Base-by-base conservation (phyloP, 371 early-diverging fungal species). In the Mortierella sp. region DNA sequence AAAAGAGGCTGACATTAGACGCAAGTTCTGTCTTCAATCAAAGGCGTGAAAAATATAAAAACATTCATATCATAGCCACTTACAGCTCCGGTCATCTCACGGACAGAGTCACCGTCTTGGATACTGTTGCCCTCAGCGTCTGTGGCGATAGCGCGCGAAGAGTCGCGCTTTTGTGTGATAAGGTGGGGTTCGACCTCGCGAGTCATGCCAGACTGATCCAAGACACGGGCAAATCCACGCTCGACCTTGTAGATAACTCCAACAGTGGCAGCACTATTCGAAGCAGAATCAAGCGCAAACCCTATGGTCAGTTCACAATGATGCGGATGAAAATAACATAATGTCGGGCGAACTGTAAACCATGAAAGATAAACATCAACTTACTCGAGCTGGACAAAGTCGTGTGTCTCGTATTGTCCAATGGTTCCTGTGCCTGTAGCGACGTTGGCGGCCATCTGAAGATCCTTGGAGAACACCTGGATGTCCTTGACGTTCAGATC, bases 211-310 rank as follows among this genome's bases (percentile, higher is more conserved):
- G 93, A 93, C 83, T 97, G 96, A 83, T 96, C 96, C 69, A 98
- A 78, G 34, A 98, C 92, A 31, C 93, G 93, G 76, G 95, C 91
- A 13, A 90, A 87, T 78, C 95, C 96, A 55, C 92, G 90, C 46
- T 97, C 96, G 26, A 96, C 92, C 78, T 96, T 95, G 40, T 96
- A 91, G 69, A 99, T 94, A 5, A 98, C 93, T 78, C 97, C 99
- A 21, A 96, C 94, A 0, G 91, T 91, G 50, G 92, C 89, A 75
- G 89, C 91, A 83, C 94, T 93, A 76, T 85, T 8, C 19, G 26
- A 14, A 46, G 19, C 16, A 46, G 50, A 6, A 14, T 59, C 14
- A 59, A 31, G 14, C 48, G 13, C 13, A 8, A 43, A 8, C 14
- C 34, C 13, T 31, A 13, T 0, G 59, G 31, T 59, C 28, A 59